Conservation (phyloP, 441 rosid genomes). For the Macaranga tanarius region DNA sequence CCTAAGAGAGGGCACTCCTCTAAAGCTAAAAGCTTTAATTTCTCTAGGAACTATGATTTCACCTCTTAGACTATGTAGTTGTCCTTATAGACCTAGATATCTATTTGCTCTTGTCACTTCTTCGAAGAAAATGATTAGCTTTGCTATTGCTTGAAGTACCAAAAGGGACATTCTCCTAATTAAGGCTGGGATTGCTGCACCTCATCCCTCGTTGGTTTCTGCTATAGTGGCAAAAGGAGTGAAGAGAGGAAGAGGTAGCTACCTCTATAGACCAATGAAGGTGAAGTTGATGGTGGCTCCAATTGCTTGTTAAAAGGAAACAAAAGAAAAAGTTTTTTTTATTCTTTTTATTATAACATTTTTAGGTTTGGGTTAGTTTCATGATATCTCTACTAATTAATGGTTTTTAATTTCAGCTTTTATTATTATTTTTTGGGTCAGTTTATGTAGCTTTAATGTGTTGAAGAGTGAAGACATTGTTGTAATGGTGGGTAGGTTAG, state of each 20-base stretch:
- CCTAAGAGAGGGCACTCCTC: constrained; percentile 84
- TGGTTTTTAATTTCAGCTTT: constrained; percentile 16
- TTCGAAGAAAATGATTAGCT: constrained; percentile 19
- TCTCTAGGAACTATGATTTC: constrained; percentile 33
- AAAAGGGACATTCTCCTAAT: constrained; percentile 79
- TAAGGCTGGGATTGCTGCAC: constrained; percentile 26
- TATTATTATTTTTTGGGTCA: background rate
- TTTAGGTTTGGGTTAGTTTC: constrained; percentile 29
- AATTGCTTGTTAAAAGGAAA: constrained; percentile 34
- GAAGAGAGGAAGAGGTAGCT: constrained; percentile 78
- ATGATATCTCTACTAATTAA: constrained; percentile 27
- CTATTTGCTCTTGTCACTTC: constrained; percentile 33
- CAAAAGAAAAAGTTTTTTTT: background rate
- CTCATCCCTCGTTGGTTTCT: constrained; percentile 20
- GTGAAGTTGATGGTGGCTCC: constrained; percentile 51
- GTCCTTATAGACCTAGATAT: constrained; percentile 64
- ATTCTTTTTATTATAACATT: background rate
- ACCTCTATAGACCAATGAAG: constrained; percentile 79
- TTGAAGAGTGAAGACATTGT: background rate
- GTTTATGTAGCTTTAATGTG: constrained; percentile 15
- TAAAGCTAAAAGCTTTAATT: constrained; percentile 42
- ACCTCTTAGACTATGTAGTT: constrained; percentile 61
- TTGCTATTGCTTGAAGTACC: constrained; percentile 33
- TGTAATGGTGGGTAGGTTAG: constrained; percentile 11
- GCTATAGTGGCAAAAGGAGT: constrained; percentile 26